Evolutionary conservation across 306 rosid species (phyloP).

Genomic region (Quercus robur): DNA sequence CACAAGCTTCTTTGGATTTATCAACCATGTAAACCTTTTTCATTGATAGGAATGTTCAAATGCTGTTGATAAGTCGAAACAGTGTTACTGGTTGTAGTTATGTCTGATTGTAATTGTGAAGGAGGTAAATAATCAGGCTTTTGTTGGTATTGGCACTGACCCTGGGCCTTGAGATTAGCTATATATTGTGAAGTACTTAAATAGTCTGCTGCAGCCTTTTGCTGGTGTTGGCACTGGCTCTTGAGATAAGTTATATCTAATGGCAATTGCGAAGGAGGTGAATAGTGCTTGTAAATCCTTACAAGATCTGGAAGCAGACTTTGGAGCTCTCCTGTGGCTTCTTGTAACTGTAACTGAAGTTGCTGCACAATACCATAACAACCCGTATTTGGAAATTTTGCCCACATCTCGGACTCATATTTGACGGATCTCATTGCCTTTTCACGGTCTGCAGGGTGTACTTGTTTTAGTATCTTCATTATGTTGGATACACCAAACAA

Average conservation of each 20-base stretch:
- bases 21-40: no score
- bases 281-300: background rate
- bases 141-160: no score
- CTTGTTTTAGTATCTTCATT: slow-evolving; percentile 20
- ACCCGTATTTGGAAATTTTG: slow-evolving; percentile 31
- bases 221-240: background rate
- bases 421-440: slow-evolving; percentile 64
- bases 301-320: background rate
- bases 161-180: no score
- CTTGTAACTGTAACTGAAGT: background rate
- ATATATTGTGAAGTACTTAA: no score
- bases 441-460: background rate
- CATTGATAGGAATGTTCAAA: background rate
- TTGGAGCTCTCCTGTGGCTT: slow-evolving; percentile 8
- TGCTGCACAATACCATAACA: slow-evolving; percentile 26
- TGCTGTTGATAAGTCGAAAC: background rate
- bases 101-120: slow-evolving; percentile 17
- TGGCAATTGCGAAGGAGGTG: no score
- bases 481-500: slow-evolving; percentile 60
- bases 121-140: background rate
- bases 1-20: no score
- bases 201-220: no score
- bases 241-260: no score
- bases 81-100: background rate
- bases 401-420: slow-evolving; percentile 49